phyloP scores from a whole-genome alignment of 768 basidiomycete species.

The Lactarius pseudohatsudake region DNA sequence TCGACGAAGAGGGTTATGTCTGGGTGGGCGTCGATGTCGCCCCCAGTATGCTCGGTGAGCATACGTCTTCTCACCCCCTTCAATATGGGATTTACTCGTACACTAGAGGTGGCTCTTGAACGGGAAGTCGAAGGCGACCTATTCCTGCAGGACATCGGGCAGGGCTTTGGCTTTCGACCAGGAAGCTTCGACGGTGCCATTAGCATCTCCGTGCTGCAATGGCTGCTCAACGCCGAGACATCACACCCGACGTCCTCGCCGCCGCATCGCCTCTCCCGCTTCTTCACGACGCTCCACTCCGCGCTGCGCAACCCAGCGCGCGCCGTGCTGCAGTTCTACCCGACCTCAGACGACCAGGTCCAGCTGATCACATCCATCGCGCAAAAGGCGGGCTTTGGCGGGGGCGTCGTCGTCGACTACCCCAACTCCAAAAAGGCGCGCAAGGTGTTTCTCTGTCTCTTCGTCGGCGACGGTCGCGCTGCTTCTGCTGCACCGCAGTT shows the following conservation, averaged over 20 bases:
- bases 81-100: neutral
- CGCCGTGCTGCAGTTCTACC: slow-evolving; percentile 93
- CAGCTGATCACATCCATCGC: slow-evolving; percentile 92
- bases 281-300: slow-evolving; percentile 92
- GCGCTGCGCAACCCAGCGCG: slow-evolving; percentile 82
- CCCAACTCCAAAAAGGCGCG: slow-evolving; percentile 95
- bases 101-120: slow-evolving; percentile 88
- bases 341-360: slow-evolving; percentile 95
- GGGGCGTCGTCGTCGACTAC: slow-evolving; percentile 95
- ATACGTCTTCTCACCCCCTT: neutral
- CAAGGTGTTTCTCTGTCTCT: slow-evolving; percentile 92
- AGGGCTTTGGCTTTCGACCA: slow-evolving; percentile 95
- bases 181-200: slow-evolving; percentile 98
- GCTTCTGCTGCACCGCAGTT: slow-evolving; percentile 47
- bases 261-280: slow-evolving; percentile 78
- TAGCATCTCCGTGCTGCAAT: slow-evolving; percentile 98
- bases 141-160: slow-evolving; percentile 96
- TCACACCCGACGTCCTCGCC: slow-evolving; percentile 87
- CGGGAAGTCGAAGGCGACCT: slow-evolving; percentile 95
- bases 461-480: slow-evolving; percentile 75
- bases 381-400: slow-evolving; percentile 93
- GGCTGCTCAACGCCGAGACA: slow-evolving; percentile 96
- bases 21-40: slow-evolving; percentile 96
- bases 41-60: slow-evolving; percentile 93
- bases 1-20: slow-evolving; percentile 89